Evolutionary conservation across 2,329 filamentous ascomycete genomes (phyloP).

Genomic region (Didymellaceae sp.): DNA sequence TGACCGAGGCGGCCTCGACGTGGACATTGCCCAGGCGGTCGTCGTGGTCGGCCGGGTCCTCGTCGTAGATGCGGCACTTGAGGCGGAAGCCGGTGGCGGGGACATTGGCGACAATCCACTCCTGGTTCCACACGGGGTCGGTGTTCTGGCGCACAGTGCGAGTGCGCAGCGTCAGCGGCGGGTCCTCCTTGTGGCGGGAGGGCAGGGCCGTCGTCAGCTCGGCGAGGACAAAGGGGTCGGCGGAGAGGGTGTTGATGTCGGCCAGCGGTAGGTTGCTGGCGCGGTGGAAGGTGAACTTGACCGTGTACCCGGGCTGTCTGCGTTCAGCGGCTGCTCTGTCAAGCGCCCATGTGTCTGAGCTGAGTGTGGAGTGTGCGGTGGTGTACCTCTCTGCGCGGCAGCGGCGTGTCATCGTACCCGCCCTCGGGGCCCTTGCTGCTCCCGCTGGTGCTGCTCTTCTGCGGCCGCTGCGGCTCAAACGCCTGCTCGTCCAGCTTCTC

Average conservation of each 20-base stretch:
- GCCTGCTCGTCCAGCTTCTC: conserved; percentile 17
- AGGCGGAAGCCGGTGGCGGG: conserved; percentile 80
- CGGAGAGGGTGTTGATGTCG: conserved; percentile 77
- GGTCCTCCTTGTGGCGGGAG: conserved; percentile 84
- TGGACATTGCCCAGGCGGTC: conserved; percentile 89
- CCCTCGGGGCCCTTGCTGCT: conserved; percentile 65
- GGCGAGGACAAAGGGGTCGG: conserved; percentile 82
- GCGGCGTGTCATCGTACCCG: conserved; percentile 79
- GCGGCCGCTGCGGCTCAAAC: conserved; percentile 23
- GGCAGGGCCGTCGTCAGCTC: conserved; percentile 75
- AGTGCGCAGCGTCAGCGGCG: conserved; percentile 75
- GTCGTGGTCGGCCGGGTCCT: conserved; percentile 84
- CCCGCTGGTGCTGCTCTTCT: conserved; percentile 37
- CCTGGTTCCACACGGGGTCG: conserved; percentile 80
- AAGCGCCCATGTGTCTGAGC: not conserved
- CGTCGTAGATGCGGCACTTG: conserved; percentile 88
- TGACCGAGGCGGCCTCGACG: conserved; percentile 66
- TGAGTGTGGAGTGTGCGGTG: not conserved
- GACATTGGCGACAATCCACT: conserved; percentile 89
- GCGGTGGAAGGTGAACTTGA: conserved; percentile 83
- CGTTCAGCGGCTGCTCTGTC: conserved; percentile 8
- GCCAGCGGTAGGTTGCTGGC: conserved; percentile 82
- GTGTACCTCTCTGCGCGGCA: conserved; percentile 60
- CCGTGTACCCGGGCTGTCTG: conserved; percentile 76
- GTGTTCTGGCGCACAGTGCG: conserved; percentile 74